phyloP scores from a whole-genome alignment of 306 rosid species.

The Begonia fuchsioides region DNA sequence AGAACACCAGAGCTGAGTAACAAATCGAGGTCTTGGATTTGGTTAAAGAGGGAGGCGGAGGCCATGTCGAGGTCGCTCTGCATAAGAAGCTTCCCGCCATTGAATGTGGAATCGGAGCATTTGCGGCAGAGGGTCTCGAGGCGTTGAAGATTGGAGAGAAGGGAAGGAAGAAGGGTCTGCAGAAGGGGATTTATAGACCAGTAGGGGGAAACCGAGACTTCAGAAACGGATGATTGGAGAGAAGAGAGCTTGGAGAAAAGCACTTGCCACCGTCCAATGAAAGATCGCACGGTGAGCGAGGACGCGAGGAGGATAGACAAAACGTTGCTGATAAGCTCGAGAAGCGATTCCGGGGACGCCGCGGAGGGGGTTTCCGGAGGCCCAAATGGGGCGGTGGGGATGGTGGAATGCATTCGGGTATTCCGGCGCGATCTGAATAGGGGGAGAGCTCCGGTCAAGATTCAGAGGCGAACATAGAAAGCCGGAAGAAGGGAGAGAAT shows the following conservation, averaged over 20 bases:
- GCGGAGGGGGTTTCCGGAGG: constrained; percentile 13
- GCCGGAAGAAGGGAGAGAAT: too few relatives aligned
- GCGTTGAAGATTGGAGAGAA: constrained; percentile 41
- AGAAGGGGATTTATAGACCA: constrained; percentile 43
- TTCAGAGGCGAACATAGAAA: neutral
- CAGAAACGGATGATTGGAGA: constrained; percentile 20
- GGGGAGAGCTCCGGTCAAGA: neutral
- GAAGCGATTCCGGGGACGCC: constrained; percentile 28
- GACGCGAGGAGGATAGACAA: constrained; percentile 26
- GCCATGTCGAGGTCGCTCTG: constrained; percentile 54
- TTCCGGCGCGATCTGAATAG: neutral
- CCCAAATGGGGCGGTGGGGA: constrained; percentile 3
- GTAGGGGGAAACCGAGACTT: constrained; percentile 28
- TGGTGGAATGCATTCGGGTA: constrained; percentile 9
- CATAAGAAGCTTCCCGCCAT: constrained; percentile 45
- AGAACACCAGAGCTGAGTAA: constrained; percentile 43
- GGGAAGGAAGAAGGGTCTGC: constrained; percentile 36
- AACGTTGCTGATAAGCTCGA: constrained; percentile 27
- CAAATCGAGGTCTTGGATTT: constrained; percentile 36
- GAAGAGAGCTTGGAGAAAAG: constrained; percentile 27
- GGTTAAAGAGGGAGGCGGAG: constrained; percentile 22
- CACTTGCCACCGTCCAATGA: constrained; percentile 37
- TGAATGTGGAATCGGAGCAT: constrained; percentile 19
- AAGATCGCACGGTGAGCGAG: constrained; percentile 26
- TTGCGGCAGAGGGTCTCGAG: constrained; percentile 26